Conservation (phyloP, 2,329 filamentous ascomycete species). For the Colletotrichum abscissum region DNA sequence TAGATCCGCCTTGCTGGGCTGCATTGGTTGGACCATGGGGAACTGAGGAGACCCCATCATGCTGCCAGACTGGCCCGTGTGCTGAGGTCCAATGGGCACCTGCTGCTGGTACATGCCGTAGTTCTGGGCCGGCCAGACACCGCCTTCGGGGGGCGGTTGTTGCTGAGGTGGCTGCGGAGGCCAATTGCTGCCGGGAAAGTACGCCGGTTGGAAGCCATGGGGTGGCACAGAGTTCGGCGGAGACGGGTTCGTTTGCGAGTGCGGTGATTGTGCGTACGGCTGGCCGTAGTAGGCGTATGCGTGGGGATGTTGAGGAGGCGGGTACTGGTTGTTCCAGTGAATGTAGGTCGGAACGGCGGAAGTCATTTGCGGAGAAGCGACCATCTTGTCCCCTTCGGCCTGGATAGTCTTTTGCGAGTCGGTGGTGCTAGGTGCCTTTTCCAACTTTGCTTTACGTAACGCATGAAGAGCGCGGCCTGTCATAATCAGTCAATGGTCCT, state of each 20-base stretch:
- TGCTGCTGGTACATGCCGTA: conserved; percentile 38
- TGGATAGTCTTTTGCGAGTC: conserved; percentile 28
- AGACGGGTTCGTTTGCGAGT: conserved; percentile 29
- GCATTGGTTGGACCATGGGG: conserved; percentile 34
- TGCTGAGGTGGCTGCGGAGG: conserved; percentile 25
- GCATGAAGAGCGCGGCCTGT: conserved; percentile 34
- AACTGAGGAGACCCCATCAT: conserved; percentile 34
- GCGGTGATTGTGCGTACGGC: conserved; percentile 31
- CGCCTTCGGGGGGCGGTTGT: conserved; percentile 27
- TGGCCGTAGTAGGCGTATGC: conserved; percentile 33
- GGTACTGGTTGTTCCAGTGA: conserved; percentile 32
- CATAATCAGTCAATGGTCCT: neutral
- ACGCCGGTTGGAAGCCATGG: conserved; percentile 30
- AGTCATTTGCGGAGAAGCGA: conserved; percentile 36
- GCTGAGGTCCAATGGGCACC: conserved; percentile 36
- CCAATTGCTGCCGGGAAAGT: conserved; percentile 28
- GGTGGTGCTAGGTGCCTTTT: conserved; percentile 31
- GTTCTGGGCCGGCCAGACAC: conserved; percentile 34
- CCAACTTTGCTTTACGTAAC: conserved; percentile 24
- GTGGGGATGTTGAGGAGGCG: conserved; percentile 29
- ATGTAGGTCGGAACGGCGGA: conserved; percentile 30
- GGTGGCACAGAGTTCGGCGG: conserved; percentile 29
- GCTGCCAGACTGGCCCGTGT: conserved; percentile 32
- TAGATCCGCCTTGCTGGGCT: conserved; percentile 27
- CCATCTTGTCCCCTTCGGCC: conserved; percentile 32